phyloP scores from a whole-genome alignment of 495 filamentous ascomycete genomes.

The Coniosporium apollinis region DNA sequence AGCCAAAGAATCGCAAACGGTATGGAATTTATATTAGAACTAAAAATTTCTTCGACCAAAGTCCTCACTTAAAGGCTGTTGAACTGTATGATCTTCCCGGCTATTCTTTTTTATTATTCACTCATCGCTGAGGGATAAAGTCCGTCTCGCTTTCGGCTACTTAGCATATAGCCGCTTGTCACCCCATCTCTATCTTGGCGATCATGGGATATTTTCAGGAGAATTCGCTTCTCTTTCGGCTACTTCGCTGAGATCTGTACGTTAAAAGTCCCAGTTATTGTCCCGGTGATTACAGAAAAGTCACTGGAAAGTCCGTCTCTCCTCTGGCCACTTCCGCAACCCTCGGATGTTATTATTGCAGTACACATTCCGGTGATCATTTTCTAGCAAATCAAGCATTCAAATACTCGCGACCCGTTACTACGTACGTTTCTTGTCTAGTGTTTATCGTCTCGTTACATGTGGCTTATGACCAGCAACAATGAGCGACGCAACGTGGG shows the following conservation, averaged over 20 bases:
- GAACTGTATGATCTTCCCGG: background rate
- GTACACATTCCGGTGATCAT: background rate
- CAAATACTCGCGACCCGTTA: background rate
- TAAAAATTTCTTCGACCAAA: background rate
- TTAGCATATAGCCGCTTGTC: background rate
- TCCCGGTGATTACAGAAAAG: background rate
- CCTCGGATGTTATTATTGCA: background rate
- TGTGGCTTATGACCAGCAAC: background rate
- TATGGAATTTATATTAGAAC: background rate
- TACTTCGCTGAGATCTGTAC: background rate
- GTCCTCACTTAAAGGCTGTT: background rate
- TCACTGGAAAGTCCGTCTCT: background rate
- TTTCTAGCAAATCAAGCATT: background rate
- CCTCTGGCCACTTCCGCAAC: background rate
- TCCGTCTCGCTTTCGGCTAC: background rate
- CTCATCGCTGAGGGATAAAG: background rate
- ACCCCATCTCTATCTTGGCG: background rate
- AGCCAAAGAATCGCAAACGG: background rate
- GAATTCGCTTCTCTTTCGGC: background rate
- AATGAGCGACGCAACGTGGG: constrained; percentile 16
- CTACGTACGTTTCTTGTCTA: background rate
- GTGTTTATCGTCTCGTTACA: background rate
- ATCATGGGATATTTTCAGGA: background rate
- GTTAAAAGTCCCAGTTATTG: background rate
- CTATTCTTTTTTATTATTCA: background rate